Percentiles rank a stretch among this genome's conserved stretches.
Evolutionary conservation across 352 stramenopile genomes (phyloP).

Genomic region (Phytophthora fragariaefolia): DNA sequence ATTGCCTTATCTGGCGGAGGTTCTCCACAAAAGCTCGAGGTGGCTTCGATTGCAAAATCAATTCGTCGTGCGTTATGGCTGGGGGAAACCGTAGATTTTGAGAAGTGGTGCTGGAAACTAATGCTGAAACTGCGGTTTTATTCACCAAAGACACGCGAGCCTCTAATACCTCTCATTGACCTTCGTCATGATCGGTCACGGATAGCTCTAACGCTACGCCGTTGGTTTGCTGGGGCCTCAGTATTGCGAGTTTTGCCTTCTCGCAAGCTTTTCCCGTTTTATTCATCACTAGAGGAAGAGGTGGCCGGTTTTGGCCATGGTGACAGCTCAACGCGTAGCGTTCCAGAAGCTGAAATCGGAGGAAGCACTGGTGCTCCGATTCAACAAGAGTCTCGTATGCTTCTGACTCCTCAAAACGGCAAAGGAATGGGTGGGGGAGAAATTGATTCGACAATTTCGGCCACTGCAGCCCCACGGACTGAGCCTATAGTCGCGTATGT

Average conservation of each 20-base stretch:
- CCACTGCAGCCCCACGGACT: constrained; percentile 61
- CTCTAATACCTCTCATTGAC: constrained; percentile 74
- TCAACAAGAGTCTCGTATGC: constrained; percentile 36
- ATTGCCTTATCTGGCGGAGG: constrained; percentile 52
- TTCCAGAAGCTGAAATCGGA: constrained; percentile 7
- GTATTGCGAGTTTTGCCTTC: constrained; percentile 37
- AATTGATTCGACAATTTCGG: constrained; percentile 35
- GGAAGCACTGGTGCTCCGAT: constrained; percentile 48
- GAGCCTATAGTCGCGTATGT: constrained; percentile 89
- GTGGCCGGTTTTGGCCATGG: constrained; percentile 28
- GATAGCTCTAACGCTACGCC: constrained; percentile 74
- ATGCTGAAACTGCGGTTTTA: constrained; percentile 89
- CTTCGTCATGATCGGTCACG: constrained; percentile 75
- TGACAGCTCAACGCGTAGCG: constrained; percentile 1
- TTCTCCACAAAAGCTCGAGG: constrained; percentile 59
- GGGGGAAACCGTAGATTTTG: constrained; percentile 73
- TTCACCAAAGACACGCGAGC: constrained; percentile 67
- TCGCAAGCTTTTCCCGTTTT: constrained; percentile 65
- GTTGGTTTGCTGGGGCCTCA: constrained; percentile 69
- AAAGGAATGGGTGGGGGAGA: constrained; percentile 24
- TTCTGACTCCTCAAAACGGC: constrained; percentile 37
- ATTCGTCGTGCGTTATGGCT: constrained; percentile 77
- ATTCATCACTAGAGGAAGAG: constrained; percentile 51
- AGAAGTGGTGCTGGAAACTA: constrained; percentile 85
- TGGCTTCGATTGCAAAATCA: constrained; percentile 71